Evolutionary conservation across 192 early-diverging fungal species (phyloP).

Genomic region (Backusella tarrabulga): DNA sequence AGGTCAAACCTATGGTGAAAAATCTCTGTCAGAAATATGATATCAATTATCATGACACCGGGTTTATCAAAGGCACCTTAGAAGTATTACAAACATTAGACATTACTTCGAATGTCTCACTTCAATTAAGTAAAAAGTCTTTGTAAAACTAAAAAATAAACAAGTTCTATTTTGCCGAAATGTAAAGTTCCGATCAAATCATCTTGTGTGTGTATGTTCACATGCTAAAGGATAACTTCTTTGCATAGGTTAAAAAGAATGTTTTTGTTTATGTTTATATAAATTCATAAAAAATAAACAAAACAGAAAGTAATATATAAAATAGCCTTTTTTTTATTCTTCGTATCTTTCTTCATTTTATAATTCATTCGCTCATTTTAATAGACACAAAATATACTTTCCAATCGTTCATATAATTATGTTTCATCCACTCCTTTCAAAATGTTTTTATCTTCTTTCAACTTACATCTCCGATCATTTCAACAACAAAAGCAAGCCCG

Average conservation of each 20-base stretch:
- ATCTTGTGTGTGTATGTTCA: not conserved
- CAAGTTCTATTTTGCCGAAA: not conserved
- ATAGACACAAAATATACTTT: not conserved
- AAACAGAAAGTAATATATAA: not conserved
- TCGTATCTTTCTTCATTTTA: not conserved
- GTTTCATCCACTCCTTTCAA: conserved; percentile 2
- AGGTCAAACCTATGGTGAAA: conserved; percentile 62
- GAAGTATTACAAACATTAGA: conserved; percentile 33
- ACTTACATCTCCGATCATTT: conserved; percentile 1
- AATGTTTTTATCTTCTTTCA: not conserved
- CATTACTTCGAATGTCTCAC: conserved; percentile 23
- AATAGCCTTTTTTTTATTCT: not conserved
- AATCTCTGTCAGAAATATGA: conserved; percentile 45
- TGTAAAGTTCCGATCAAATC: not conserved
- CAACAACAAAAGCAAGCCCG: not conserved
- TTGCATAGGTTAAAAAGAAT: not conserved
- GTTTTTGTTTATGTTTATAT: not conserved
- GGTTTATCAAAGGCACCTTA: conserved; percentile 22
- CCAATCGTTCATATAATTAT: not conserved
- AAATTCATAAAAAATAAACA: not conserved
- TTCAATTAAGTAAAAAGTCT: conserved; percentile 30
- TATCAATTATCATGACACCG: conserved; percentile 9
- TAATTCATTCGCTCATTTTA: not conserved
- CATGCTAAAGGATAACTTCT: not conserved
- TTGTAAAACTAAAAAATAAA: conserved; percentile 20